Evolutionary conservation across 495 filamentous ascomycete genomes (phyloP), one percentile per base, ranked within the genome.

Genomic region (Beverwykella pulmonaria): DNA sequence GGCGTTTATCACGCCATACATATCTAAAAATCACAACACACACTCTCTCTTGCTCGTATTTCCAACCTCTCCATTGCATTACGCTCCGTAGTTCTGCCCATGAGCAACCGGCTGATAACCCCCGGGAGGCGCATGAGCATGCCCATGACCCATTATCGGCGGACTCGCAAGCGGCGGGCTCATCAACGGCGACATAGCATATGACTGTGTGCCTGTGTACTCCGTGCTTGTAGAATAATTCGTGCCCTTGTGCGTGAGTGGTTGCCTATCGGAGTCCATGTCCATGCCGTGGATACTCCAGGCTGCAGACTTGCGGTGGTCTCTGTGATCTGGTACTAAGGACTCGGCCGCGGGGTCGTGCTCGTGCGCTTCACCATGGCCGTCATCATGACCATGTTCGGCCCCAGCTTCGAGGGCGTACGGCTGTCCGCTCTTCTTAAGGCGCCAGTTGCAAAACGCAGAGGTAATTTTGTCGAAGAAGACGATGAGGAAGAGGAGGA

Each of bases 381-480:
- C 54, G 30, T 56, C 34, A 52, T 19, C 48, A 20, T 54, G 48
- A 26, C 62, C 56, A 22, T 68, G 59, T 39, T 68, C 54, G 0
- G 59, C 65, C 0, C 59, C 47, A 20, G 36, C n/a, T 22, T 71
- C 60, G 4, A 50, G 20, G 0, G 54, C 69, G 44, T 68, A 68
- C 8, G 59, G 47, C 56, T 64, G 22, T 49, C 69, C 69, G 49
- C 61, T 68, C 56, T 55, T 55, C 14, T 23, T 61, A 6, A 68
- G 29, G 12, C 44, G 60, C 65, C 64, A 68, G 46, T 71, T 71
- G 10, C 50, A 58, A 48, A 65, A 61, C 14, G 53, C 39, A 3
- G 59, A 65, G 48, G 61, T 67, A 27, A 69, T 1, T 27, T 53
- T 59, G 59, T 70, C 67, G 67, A 70, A 62, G 26, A 72, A 23